Percentiles rank a stretch among this genome's conserved stretches.
Evolutionary conservation across 345 rosid species (phyloP).

Genomic region (Heritiera littoralis): DNA sequence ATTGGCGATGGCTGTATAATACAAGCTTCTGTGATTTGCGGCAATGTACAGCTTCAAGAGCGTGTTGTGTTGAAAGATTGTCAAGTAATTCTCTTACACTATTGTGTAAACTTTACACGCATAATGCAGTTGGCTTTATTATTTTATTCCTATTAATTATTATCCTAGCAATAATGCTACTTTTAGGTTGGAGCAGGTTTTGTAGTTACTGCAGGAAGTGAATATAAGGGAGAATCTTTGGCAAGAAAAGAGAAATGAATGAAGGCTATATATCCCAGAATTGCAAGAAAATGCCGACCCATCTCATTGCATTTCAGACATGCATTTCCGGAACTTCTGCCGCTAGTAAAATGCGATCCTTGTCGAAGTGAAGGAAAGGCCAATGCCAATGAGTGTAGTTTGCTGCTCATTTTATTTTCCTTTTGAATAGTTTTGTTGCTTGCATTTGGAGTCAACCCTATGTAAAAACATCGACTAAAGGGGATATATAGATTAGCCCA

Average conservation of each 20-base stretch:
- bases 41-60: constrained; percentile 91
- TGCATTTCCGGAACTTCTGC: constrained; percentile 14
- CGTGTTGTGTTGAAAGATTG: constrained; percentile 82
- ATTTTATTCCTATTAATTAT: neutral
- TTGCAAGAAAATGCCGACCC: neutral
- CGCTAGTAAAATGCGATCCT: neutral
- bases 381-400: neutral
- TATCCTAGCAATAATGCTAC: neutral
- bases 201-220: constrained; percentile 67
- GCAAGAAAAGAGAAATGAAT: constrained; percentile 64
- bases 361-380: constrained; percentile 21
- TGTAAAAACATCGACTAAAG: neutral
- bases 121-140: neutral
- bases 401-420: neutral
- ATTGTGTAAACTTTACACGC: neutral
- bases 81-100: constrained; percentile 53
- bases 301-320: neutral
- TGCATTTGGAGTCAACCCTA: neutral
- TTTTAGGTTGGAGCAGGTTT: constrained; percentile 82
- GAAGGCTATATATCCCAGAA: neutral
- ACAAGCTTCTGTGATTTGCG: constrained; percentile 90
- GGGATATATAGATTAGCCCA: neutral
- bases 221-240: constrained; percentile 81
- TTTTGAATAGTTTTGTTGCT: neutral
- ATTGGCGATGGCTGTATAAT: constrained; percentile 91